phyloP scores from a whole-genome alignment of 768 basidiomycete genomes.

The Polyporus arcularius region DNA sequence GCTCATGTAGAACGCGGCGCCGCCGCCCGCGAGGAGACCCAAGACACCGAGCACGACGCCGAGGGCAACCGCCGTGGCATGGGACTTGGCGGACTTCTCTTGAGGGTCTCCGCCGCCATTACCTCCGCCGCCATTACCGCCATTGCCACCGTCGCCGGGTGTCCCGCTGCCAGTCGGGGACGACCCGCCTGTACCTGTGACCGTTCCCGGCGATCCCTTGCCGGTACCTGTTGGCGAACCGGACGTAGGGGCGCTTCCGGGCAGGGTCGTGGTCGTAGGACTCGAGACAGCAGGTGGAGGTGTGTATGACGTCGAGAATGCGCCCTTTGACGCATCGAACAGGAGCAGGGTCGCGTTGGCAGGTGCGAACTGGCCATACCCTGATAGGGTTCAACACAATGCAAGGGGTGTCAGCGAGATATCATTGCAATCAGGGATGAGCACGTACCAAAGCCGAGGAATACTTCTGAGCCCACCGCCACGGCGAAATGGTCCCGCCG shows the following conservation, averaged over 20 bases:
- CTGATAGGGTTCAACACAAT: constrained; percentile 9
- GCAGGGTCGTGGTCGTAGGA: constrained; percentile 30
- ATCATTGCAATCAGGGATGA: constrained; percentile 36
- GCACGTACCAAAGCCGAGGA: constrained; percentile 77
- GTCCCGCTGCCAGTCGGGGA: constrained; percentile 7
- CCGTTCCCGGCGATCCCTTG: constrained; percentile 13
- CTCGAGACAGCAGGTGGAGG: constrained; percentile 27
- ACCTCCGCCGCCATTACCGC: constrained; percentile 25
- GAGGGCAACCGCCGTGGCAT: constrained; percentile 54
- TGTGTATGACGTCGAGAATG: constrained; percentile 42
- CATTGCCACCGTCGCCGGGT: constrained; percentile 18
- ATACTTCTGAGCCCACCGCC: constrained; percentile 55
- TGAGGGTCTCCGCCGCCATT: constrained; percentile 27
- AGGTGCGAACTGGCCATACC: constrained; percentile 40
- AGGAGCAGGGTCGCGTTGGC: constrained; percentile 57
- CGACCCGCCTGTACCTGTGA: constrained; percentile 2
- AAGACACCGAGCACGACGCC: constrained; percentile 64
- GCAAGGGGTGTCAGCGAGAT: constrained; percentile 1
- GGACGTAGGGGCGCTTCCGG: constrained; percentile 22
- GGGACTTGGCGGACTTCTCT: constrained; percentile 20
- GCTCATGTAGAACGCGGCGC: constrained; percentile 48
- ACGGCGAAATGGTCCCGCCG: constrained; percentile 78
- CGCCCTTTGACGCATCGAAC: constrained; percentile 43
- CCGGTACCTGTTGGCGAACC: constrained; percentile 10
- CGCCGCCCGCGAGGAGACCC: constrained; percentile 47